Evolutionary conservation across 352 stramenopile genomes (phyloP), one percentile per base, ranked within the genome.

Genomic region (Phytophthora brassicae): DNA sequence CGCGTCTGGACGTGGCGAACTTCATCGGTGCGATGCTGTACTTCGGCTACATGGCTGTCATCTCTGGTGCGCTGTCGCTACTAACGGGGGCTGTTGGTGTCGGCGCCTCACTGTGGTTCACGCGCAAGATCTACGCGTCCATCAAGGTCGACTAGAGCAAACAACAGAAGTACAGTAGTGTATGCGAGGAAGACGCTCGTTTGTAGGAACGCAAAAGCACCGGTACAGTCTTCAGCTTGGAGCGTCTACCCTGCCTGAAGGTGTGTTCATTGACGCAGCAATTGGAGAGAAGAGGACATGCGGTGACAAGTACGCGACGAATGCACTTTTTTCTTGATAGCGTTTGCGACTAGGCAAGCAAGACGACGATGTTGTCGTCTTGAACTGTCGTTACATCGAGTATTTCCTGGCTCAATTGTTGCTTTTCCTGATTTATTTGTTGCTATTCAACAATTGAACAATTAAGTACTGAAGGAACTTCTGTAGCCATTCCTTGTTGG

Each of bases 11-110:
- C 69, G 90, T 97, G 33, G 96, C 88, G 52, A 96, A 97, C 54
- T 84, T 98, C 55, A 95, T 95, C 44, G 81, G 84, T 45, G 81
- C 87, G 16, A 94, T 94, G 84, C 81, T 92, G 46, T 99, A 99
- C 89, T 98, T 99, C 59, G 96, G 92, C 26, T 99, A 99, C 89
- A 99, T 99, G 97, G 86, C 84, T 9, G 97, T 99, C 64, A 98
- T 99, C 64, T 98, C 92, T 1, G 82, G 97, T 20, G 93, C 92
- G n/a, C 96, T 99, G 55, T 85, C 88, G 44, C 77, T 99, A 48
- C 75, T 99, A 53, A 99, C 96, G 26, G 98, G 98, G 47, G 89
- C 89, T 4, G 91, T 99, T 42, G 97, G 97, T 48, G 98, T 99
- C 61, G 79, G 98, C 16, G 84, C 96, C n/a, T 98, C 91, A 63